These are phyloP conservation scores for Neonectria coccinea DNA, from an alignment of 2,329 filamentous ascomycete species.

Conservation along the genomic window DNA sequence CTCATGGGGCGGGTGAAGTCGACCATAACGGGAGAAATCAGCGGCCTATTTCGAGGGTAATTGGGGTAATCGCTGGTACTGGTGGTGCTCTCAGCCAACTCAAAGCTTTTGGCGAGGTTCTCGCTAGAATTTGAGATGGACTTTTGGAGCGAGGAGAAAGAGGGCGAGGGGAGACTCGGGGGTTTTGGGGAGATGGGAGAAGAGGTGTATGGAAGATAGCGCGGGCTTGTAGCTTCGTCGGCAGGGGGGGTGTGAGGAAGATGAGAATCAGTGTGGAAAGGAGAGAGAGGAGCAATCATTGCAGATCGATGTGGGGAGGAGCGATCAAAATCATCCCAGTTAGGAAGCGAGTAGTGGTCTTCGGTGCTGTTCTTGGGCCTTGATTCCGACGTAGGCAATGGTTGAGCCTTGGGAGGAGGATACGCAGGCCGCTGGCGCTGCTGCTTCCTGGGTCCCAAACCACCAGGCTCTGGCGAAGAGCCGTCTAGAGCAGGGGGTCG, in stretches of 20 bases:
- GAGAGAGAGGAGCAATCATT: slow-evolving; percentile 51
- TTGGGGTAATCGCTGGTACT: slow-evolving; percentile 6
- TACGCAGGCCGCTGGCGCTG: slow-evolving; percentile 41
- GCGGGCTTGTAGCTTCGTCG: slow-evolving; percentile 32
- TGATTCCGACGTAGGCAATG: slow-evolving; percentile 17
- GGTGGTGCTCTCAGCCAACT: slow-evolving; percentile 37
- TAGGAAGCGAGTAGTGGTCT: slow-evolving; percentile 37
- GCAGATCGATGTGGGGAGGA: slow-evolving; percentile 49
- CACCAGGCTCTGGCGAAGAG: slow-evolving; percentile 14
- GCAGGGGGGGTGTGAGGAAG: slow-evolving; percentile 28
- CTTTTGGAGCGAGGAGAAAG: slow-evolving; percentile 51
- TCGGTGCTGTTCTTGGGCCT: slow-evolving; percentile 9
- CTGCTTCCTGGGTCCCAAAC: slow-evolving; percentile 39
- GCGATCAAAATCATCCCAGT: slow-evolving; percentile 47
- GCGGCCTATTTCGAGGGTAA: slow-evolving; percentile 33
- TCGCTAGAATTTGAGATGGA: slow-evolving; percentile 50
- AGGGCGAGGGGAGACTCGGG: slow-evolving; percentile 52
- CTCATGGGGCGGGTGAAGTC: slow-evolving; percentile 43
- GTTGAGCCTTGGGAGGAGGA: slow-evolving; percentile 32
- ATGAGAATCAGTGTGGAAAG: slow-evolving; percentile 35
- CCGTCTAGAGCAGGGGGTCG: slow-evolving; percentile 33
- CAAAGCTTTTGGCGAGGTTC: slow-evolving; percentile 49
- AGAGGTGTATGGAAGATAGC: slow-evolving; percentile 41
- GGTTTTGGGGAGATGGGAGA: slow-evolving; percentile 47
- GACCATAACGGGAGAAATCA: slow-evolving; percentile 49